Base-by-base conservation (phyloP, 805 yeast genomes). In the Barnettozyma sp. region DNA sequence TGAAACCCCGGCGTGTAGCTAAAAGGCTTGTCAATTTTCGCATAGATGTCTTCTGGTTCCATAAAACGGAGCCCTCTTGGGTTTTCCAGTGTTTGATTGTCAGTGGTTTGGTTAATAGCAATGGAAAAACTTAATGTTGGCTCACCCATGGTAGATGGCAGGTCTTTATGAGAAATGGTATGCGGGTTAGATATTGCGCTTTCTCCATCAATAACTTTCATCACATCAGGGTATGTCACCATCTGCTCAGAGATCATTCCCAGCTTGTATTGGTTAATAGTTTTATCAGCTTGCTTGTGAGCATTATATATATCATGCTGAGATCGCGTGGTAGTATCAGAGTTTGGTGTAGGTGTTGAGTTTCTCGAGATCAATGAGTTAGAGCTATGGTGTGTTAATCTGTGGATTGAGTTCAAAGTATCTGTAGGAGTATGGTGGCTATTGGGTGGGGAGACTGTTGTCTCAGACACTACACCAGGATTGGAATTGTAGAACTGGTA, bases 1-100 rank as follows among this genome's bases (percentile, higher is more conserved):
- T 87, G 96, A 56, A 82, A 90, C 3, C 96, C 96, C 1, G 87
- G 82, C 0, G 95, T 88, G 54, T 92, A 90, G 7, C 88, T 73
- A 53, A 82, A 92, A 1, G 97, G 97, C 35, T 64, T 68, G 16
- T 62, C 67, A 12, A 90, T 83, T 34, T 74, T 68, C 15, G 81
- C 76, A 60, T 90, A 92, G 11, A 90, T 81, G 43, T 82, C 90
- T 49, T 76, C 78, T 0, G 92, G 85, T 43, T 81, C 84, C 39
- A 67, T 68, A 55, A 60, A 76, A 17, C 63, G 48, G 19, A 70
- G 45, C 1, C 74, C 75, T 48, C 68, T 44, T 9, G 31, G 30
- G n/a, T 33, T 36, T 26, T 41, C 46, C 4, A 14, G 23, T 14
- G 41, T 25, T 19, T 22, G 24, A 5, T 10, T 17, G 15, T 33